Conservation (phyloP, 192 early-diverging fungal species). For the Jimgerdemannia flammicorona region DNA sequence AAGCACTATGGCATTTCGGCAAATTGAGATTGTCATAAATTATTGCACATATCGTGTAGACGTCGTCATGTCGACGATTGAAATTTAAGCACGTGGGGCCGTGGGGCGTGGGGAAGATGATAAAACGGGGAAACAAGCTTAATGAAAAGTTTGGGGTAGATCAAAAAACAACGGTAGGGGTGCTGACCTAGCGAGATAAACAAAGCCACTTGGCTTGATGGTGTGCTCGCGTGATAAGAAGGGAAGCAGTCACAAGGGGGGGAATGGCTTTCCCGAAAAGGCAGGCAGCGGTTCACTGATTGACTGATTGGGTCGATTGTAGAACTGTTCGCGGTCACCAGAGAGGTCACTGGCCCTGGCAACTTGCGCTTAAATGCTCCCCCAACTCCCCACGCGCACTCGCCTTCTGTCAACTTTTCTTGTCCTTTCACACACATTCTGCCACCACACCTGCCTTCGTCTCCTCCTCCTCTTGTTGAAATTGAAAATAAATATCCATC, state of each 20-base stretch:
- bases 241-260: background rate
- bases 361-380: background rate
- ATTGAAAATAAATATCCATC: background rate
- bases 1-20: no score
- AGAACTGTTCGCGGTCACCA: background rate
- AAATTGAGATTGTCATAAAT: background rate
- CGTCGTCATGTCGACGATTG: background rate
- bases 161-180: background rate
- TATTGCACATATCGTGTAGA: no score
- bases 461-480: no score
- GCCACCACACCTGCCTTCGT: no score
- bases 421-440: no score
- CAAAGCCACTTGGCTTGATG: background rate
- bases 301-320: background rate
- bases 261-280: background rate
- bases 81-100: no score
- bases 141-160: background rate
- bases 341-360: no score
- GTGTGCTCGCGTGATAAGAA: background rate
- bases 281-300: background rate
- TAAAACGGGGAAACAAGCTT: no score
- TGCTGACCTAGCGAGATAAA: background rate
- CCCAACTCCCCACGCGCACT: background rate
- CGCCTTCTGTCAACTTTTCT: no score
- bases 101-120: no score